phyloP scores from a whole-genome alignment of 169 alveolate genomes.

The Amoebophrya sp. region DNA sequence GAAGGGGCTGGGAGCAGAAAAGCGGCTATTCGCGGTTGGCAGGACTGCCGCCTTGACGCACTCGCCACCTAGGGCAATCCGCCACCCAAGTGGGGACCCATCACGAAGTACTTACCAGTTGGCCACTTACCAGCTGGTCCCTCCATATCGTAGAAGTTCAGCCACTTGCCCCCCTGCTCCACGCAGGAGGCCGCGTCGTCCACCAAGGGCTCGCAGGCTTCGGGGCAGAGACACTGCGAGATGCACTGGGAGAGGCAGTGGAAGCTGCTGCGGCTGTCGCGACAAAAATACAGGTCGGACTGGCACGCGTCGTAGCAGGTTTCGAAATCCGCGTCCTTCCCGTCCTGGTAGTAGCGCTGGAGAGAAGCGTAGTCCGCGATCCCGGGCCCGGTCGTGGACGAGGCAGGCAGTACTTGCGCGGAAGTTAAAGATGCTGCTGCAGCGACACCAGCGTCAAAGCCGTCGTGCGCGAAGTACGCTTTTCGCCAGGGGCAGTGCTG shows the following conservation, averaged over 20 bases:
- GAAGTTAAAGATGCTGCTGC: too few relatives aligned
- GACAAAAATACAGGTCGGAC: neutral
- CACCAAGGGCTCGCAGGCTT: neutral
- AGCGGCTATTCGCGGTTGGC: too few relatives aligned
- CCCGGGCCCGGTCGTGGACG: neutral
- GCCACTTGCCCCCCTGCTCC: constrained; percentile 52
- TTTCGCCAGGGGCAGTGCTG: neutral
- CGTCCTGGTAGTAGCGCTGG: neutral
- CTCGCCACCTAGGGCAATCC: too few relatives aligned
- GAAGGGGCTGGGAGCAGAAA: too few relatives aligned
- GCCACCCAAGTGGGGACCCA: too few relatives aligned
- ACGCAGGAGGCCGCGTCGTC: constrained; percentile 31
- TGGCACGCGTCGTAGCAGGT: neutral
- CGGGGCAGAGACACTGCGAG: constrained; percentile 1
- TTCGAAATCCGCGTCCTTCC: neutral
- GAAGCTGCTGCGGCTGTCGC: neutral
- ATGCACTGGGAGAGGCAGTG: neutral
- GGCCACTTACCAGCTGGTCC: too few relatives aligned
- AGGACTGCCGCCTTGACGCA: too few relatives aligned
- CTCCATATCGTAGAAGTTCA: constrained; percentile 6
- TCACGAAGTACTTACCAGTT: too few relatives aligned
- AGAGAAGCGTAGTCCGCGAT: neutral
- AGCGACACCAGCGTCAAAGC: too few relatives aligned
- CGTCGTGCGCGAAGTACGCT: neutral
- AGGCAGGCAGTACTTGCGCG: neutral